These are phyloP conservation scores for Tylopilus sp. DNA, from an alignment of 768 basidiomycete species.

Conservation along the genomic window DNA sequence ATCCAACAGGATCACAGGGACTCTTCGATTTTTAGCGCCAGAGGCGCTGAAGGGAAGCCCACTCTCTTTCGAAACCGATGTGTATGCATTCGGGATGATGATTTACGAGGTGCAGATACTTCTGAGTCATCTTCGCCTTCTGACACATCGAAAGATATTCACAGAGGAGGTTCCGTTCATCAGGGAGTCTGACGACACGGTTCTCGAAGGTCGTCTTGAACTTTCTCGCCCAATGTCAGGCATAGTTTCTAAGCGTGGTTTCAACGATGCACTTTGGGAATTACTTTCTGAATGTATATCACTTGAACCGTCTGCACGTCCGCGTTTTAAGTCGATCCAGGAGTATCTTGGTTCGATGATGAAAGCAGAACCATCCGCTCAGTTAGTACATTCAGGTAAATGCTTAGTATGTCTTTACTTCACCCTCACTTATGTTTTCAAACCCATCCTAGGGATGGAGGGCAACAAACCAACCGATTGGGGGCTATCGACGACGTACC, in stretches of 20 bases:
- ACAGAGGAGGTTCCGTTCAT: slow-evolving; percentile 6
- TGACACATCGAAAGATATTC: slow-evolving; percentile 7
- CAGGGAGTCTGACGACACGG: neutral
- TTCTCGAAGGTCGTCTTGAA: neutral
- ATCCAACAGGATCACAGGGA: slow-evolving; percentile 19
- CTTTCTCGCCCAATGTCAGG: neutral
- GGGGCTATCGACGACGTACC: too few relatives aligned
- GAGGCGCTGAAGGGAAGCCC: slow-evolving; percentile 20
- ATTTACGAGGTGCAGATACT: slow-evolving; percentile 22
- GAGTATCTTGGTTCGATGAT: neutral
- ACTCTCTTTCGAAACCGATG: slow-evolving; percentile 22
- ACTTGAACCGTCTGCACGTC: neutral
- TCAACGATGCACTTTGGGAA: slow-evolving; percentile 3
- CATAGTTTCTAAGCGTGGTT: neutral
- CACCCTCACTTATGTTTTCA: too few relatives aligned
- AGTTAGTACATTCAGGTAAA: too few relatives aligned
- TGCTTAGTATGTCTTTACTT: too few relatives aligned
- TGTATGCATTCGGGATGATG: slow-evolving; percentile 33
- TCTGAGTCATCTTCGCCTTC: neutral
- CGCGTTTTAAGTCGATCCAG: slow-evolving; percentile 3
- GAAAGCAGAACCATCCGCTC: neutral
- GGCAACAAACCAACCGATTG: too few relatives aligned
- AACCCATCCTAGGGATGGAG: too few relatives aligned
- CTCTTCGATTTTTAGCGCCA: slow-evolving; percentile 32
- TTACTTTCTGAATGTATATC: slow-evolving; percentile 5